Evolutionary conservation across 129 eudicot species (phyloP).

Genomic region (Centella asiatica): DNA sequence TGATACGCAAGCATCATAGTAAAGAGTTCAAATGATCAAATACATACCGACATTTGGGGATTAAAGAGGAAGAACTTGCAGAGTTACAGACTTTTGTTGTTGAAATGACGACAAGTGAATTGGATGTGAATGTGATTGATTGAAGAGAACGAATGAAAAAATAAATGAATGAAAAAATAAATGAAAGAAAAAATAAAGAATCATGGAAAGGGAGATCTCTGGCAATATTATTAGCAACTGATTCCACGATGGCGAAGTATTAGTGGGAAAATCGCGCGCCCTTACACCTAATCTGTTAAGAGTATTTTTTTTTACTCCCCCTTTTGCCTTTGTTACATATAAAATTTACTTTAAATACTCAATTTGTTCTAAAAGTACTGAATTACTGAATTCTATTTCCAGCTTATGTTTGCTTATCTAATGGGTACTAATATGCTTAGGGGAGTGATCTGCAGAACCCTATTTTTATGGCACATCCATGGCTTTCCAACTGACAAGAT

Average conservation of each 20-base stretch:
- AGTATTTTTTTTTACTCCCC: no score
- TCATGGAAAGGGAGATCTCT: not conserved
- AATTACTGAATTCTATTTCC: no score
- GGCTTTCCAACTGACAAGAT: no score
- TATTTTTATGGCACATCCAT: no score
- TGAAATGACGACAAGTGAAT: constrained; percentile 2
- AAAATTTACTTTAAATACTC: no score
- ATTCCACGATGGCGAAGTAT: constrained; percentile 15
- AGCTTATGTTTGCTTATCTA: no score
- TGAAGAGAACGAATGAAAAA: not conserved
- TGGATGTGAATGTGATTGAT: constrained; percentile 8
- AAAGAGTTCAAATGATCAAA: not conserved
- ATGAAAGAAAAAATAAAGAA: not conserved
- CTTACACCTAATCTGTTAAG: constrained; percentile 8
- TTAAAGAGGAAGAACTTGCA: not conserved
- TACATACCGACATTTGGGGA: constrained; percentile 24
- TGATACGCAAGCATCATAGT: not conserved
- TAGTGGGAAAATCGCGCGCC: constrained; percentile 27
- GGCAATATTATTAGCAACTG: not conserved
- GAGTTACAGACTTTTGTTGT: not conserved
- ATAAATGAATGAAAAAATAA: not conserved
- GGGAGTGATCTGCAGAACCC: no score
- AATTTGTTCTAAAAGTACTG: no score
- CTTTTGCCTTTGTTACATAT: no score
- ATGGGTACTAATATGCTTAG: no score